These are phyloP conservation scores for Scheffersomyces stambukii DNA, from an alignment of 1,139 yeast species.

Conservation along the genomic window DNA sequence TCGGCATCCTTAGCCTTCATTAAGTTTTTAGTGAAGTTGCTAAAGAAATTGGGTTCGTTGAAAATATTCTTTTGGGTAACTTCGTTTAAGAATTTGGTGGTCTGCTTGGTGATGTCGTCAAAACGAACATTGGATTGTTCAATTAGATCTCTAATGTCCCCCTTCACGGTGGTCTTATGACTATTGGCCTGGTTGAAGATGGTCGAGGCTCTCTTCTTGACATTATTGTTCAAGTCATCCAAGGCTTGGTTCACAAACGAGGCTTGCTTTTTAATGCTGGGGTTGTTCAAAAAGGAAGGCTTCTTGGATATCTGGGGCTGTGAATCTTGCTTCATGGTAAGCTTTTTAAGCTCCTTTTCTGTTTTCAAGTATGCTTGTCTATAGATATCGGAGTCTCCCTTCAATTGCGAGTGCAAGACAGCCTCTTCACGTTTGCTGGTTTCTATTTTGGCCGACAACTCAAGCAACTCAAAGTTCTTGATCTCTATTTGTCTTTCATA, in stretches of 20 bases:
- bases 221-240: slow-evolving; percentile 3
- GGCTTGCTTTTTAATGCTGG: slow-evolving; percentile 8
- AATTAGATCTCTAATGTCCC: slow-evolving; percentile 5
- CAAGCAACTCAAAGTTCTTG: slow-evolving; percentile 25
- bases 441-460: slow-evolving; percentile 20
- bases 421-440: slow-evolving; percentile 8
- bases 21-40: slow-evolving; percentile 3
- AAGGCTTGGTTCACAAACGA: neutral
- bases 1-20: slow-evolving; percentile 10
- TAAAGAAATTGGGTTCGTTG: slow-evolving; percentile 4
- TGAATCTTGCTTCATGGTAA: slow-evolving; percentile 1
- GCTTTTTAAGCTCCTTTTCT: slow-evolving; percentile 7
- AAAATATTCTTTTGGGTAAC: too few relatives aligned
- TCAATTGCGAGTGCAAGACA: neutral
- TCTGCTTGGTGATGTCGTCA: slow-evolving; percentile 18
- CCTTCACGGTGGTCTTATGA: too few relatives aligned
- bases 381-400: slow-evolving; percentile 6
- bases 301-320: slow-evolving; percentile 4
- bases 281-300: slow-evolving; percentile 1
- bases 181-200: slow-evolving; percentile 7
- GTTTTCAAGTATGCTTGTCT: slow-evolving; percentile 10
- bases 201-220: slow-evolving; percentile 9
- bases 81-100: slow-evolving; percentile 19
- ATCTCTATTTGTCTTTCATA: slow-evolving; percentile 20
- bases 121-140: slow-evolving; percentile 15